A percentile compares a stretch with the other conserved stretches of the same genome.
phyloP scores from a whole-genome alignment of 2,329 filamentous ascomycete genomes.

The Amauroascus niger region DNA sequence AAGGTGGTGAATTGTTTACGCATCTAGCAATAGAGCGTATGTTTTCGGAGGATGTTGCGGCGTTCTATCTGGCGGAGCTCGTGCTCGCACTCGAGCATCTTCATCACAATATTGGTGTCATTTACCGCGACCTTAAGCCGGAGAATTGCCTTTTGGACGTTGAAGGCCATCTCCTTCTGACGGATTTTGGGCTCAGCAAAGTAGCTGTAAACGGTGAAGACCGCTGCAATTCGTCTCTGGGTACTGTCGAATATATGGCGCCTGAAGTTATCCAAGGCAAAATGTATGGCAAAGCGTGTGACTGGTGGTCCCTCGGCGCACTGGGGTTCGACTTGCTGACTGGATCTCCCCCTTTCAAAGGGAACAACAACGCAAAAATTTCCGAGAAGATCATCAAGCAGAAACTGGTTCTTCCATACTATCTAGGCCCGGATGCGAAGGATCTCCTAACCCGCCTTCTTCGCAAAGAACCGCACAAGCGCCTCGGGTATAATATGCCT shows the following conservation, averaged over 20 bases:
- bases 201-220: constrained; percentile 65
- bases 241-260: constrained; percentile 98
- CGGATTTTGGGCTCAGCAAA: constrained; percentile 95
- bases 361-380: constrained; percentile 85
- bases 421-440: constrained; percentile 81
- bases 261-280: constrained; percentile 84
- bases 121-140: constrained; percentile 94
- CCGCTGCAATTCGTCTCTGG: constrained; percentile 78
- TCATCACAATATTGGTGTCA: constrained; percentile 81
- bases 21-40: constrained; percentile 88
- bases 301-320: constrained; percentile 97
- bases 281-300: constrained; percentile 86
- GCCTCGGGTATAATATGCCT: constrained; percentile 77
- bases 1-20: constrained; percentile 94
- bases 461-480: constrained; percentile 83
- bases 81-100: constrained; percentile 86
- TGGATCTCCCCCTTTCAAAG: constrained; percentile 80
- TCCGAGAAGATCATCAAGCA: constrained; percentile 93
- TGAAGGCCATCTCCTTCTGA: constrained; percentile 84
- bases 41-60: constrained; percentile 79
- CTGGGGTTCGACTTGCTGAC: constrained; percentile 88
- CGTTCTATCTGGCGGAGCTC: constrained; percentile 99
- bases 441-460: constrained; percentile 83
- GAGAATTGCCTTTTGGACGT: constrained; percentile 92
- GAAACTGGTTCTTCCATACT: constrained; percentile 83